Base-by-base conservation (phyloP, 2,329 filamentous ascomycete genomes). In the Clonostachys byssicola region DNA sequence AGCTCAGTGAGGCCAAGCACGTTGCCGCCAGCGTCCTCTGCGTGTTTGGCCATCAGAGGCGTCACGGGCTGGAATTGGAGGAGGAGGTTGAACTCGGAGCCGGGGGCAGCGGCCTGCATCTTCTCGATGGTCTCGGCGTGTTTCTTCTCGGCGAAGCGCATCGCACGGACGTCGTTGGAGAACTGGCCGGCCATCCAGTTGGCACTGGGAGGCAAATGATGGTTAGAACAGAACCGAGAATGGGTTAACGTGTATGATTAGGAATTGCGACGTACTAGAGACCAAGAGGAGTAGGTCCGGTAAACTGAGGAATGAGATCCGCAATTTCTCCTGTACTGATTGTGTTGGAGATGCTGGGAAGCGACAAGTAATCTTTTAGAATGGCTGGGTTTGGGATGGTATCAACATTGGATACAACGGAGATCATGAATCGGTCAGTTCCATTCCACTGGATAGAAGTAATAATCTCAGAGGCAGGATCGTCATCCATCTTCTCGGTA, bases 401-500 rank as follows among this genome's bases (percentile, higher is more conserved):
- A 12, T 52, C 50, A 5, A 51, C 45, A 38, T 55, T 54, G 35
- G 47, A 47, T 14, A 54, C 16, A 34, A 54, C 47, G 3, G 51
- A 40, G 8, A 43, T 23, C 10, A 52, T 38, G 8, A 12, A 43
- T 17, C 41, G 20, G 3, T 40, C 44, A 2, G 43, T 45, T 5
- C 47, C 47, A 5, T 44, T 47, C 12, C 44, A 54, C n/a, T 34
- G 42, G 34, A 51, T 18, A 12, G 47, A 44, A 40, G 47, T 47
- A 33, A 60, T 56, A 34, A 53, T 52, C 36, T 59, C 51, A 39
- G 52, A 53, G 8, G 51, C 47, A 34, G 42, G 34, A n/a, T 50
- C 46, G 30, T 30, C 33, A 33, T 49, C 48, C 42, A 58, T 58
- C 20, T 57, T 56, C 14, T 60, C 45, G 33, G 49, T 54, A 40